A percentile compares a stretch with the other conserved stretches of the same genome.
phyloP scores from a whole-genome alignment of 306 rosid species.

The Benincasa hispida region DNA sequence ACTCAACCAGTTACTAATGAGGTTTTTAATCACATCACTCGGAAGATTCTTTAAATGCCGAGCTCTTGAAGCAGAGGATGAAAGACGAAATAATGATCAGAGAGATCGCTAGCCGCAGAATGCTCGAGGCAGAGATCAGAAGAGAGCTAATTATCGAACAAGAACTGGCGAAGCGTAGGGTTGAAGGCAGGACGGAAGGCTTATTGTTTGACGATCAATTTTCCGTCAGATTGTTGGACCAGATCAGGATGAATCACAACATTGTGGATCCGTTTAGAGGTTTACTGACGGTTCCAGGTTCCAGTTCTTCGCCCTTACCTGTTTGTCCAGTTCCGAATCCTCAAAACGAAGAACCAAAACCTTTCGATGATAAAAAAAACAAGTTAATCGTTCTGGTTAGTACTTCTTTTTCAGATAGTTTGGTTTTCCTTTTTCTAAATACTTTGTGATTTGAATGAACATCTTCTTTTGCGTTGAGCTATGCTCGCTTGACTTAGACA shows the following conservation, averaged over 20 bases:
- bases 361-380: neutral
- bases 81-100: neutral
- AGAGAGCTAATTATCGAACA: neutral
- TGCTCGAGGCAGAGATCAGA: neutral
- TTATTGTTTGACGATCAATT: neutral
- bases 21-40: neutral
- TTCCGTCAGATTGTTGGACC: neutral
- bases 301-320: neutral
- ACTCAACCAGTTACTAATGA: neutral
- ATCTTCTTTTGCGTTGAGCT: too few species aligned
- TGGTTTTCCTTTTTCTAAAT: too few species aligned
- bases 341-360: neutral
- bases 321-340: neutral
- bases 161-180: neutral
- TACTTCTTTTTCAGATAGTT: too few species aligned
- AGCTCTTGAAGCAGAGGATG: neutral
- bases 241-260: neutral
- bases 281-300: neutral
- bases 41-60: neutral
- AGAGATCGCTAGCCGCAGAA: neutral
- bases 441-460: too few species aligned
- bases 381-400: neutral
- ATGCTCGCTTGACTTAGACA: too few species aligned
- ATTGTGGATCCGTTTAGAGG: neutral
- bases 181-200: neutral